Evolutionary conservation across 768 basidiomycete genomes (phyloP).

Genomic region (Russula ochroleuca): DNA sequence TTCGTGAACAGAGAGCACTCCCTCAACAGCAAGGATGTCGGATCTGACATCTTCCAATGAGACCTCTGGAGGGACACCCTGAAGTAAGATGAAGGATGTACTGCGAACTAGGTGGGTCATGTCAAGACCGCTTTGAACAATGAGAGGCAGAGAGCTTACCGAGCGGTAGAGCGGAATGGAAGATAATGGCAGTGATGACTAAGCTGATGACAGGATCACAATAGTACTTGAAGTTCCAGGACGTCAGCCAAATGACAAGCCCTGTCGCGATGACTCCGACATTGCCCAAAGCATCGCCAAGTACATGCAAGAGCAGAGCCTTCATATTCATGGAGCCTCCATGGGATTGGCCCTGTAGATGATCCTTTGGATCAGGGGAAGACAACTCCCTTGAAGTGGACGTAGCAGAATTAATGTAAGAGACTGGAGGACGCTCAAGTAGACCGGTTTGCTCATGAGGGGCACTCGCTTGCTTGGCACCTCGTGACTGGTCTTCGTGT

Average conservation of each 20-base stretch:
- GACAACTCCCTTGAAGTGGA: conserved; percentile 2
- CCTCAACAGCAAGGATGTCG: conserved; percentile 77
- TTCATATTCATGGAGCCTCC: conserved; percentile 94
- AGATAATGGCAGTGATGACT: conserved; percentile 93
- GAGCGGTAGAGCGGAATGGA: conserved; percentile 89
- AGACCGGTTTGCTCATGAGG: conserved; percentile 43
- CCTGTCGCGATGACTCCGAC: conserved; percentile 96
- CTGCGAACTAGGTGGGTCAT: conserved; percentile 55
- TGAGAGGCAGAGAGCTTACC: conserved; percentile 44
- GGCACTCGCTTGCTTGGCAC: neutral
- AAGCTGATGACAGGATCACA: conserved; percentile 92
- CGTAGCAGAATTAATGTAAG: neutral
- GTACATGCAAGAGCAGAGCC: conserved; percentile 89
- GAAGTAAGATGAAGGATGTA: conserved; percentile 90
- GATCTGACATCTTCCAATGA: conserved; percentile 83
- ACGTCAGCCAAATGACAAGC: conserved; percentile 86
- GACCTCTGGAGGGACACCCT: conserved; percentile 87
- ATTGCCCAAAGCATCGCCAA: conserved; percentile 97
- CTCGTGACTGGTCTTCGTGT: conserved; percentile 2
- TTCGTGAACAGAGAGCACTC: conserved; percentile 87
- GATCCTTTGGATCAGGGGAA: conserved; percentile 28
- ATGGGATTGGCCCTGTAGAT: conserved; percentile 41
- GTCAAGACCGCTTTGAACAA: conserved; percentile 18
- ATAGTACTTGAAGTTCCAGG: conserved; percentile 83
- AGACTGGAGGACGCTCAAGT: conserved; percentile 14